Percentiles rank a stretch among this genome's conserved stretches.
Conservation (phyloP, 345 rosid species). For the Lepidium sativum region DNA sequence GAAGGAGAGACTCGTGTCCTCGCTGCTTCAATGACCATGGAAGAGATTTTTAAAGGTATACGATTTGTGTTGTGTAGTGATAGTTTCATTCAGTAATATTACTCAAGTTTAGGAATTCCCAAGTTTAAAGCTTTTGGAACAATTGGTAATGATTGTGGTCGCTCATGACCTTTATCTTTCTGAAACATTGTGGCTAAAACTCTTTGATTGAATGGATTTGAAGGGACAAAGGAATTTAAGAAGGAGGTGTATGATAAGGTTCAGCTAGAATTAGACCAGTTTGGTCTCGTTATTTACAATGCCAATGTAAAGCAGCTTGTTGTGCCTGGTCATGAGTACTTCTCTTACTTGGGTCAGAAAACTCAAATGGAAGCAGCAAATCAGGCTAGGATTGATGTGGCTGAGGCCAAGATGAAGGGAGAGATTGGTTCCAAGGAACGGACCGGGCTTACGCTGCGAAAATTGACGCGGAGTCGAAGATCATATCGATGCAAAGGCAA, state of each 20-base stretch:
- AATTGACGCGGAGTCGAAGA: constrained; percentile 73
- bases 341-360: constrained; percentile 75
- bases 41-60: too few species aligned
- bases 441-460: constrained; percentile 55
- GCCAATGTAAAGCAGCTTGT: constrained; percentile 80
- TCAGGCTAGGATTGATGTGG: constrained; percentile 62
- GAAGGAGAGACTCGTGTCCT: too few species aligned
- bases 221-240: constrained; percentile 58
- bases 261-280: constrained; percentile 68
- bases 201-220: background rate
- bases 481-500: too few species aligned
- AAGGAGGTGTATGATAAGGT: constrained; percentile 70
- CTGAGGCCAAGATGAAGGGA: constrained; percentile 81
- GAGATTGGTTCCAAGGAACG: constrained; percentile 59
- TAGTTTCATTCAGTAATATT: background rate
- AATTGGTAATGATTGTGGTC: too few species aligned
- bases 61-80: background rate
- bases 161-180: background rate
- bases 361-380: constrained; percentile 85
- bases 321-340: constrained; percentile 74
- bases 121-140: background rate
- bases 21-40: too few species aligned
- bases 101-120: background rate
- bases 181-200: background rate
- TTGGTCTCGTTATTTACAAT: constrained; percentile 60